Conservation (phyloP, 2,329 filamentous ascomycete genomes). For the Colletotrichum orbiculare region DNA sequence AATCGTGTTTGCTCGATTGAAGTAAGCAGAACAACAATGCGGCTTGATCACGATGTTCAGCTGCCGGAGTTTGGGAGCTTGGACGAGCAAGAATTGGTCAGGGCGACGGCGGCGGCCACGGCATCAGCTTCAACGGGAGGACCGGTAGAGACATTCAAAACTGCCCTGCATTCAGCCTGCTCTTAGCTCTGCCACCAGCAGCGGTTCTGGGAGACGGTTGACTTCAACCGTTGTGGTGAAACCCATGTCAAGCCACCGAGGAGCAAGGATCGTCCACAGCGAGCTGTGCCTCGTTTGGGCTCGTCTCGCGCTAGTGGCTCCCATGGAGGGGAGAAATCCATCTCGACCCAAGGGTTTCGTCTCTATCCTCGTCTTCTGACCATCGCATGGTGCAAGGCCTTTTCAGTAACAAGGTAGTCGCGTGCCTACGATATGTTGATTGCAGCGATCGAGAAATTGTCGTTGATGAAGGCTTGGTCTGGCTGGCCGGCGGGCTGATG, state of each 20-base stretch:
- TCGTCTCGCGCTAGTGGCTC: no score
- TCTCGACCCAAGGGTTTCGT: no score
- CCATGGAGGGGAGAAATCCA: no score
- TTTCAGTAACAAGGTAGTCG: no score
- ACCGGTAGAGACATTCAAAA: constrained; percentile 1
- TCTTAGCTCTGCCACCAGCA: constrained; percentile 13
- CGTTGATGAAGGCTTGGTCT: no score
- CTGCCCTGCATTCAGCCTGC: constrained; percentile 2
- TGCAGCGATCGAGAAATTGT: no score
- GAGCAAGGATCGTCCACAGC: constrained; percentile 1
- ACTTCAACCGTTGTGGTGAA: constrained; percentile 25
- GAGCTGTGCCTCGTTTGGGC: constrained; percentile 1
- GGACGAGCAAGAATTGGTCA: constrained; percentile 5
- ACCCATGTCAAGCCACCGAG: constrained; percentile 30
- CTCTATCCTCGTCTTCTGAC: no score
- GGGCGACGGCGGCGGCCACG: constrained; percentile 1
- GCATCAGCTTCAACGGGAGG: background rate
- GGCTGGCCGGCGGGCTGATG: no score
- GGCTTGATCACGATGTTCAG: background rate
- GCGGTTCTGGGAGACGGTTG: constrained; percentile 10
- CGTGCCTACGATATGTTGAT: no score
- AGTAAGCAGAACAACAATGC: background rate
- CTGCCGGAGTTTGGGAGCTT: constrained; percentile 6
- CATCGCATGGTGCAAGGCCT: no score
- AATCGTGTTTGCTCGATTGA: background rate